Base-by-base conservation (phyloP, 2,329 filamentous ascomycete species). In the Xylogone sp. region DNA sequence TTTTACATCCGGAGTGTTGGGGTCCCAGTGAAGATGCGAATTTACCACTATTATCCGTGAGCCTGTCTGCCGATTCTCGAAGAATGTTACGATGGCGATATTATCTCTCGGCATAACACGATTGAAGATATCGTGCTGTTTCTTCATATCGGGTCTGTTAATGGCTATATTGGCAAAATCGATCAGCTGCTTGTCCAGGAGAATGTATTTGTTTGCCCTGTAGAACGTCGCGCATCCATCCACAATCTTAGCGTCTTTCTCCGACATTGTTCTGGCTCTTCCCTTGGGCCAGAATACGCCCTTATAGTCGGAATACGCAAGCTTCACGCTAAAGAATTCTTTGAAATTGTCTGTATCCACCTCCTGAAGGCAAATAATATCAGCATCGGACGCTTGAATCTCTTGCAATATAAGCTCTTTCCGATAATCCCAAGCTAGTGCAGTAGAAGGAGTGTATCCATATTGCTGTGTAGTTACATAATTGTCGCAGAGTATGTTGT, bases 21-120 rank as follows among this genome's bases (percentile, higher is more conserved):
- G 90, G 63, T 99, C 92, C 94, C 94, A 99, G 63, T 90, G 95
- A 48, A 97, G 78, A 75, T 99, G 94, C 4, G 90, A 89, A 65
- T 97, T 97, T 59, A 90, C 90, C 31, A 97, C 84, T 56, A 99
- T 96, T 64, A 97, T 75, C 51, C 94, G 86, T 13, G 90, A 86
- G n/a, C 94, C 94, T 0, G 93, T 97, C 54, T 82, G 75, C 34
- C 93, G 84, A 63, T 96, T 97, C 70, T 99, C 94, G 56, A 99
- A 83, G 75, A 97, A 96, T 51, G 88, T 84, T 45, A 96, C 83
- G 45, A 96, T 87, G 16, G 88, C 94, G 69, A 99, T 96, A 67
- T 97, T 93, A 76, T 99, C 94, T 72, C 94, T 90, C 55, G 93
- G 92, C 94, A 97, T 97, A 54, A 99, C 88, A 22, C 94, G 88